Conservation (phyloP, 2,329 filamentous ascomycete species). For the Cercospora beticola region DNA sequence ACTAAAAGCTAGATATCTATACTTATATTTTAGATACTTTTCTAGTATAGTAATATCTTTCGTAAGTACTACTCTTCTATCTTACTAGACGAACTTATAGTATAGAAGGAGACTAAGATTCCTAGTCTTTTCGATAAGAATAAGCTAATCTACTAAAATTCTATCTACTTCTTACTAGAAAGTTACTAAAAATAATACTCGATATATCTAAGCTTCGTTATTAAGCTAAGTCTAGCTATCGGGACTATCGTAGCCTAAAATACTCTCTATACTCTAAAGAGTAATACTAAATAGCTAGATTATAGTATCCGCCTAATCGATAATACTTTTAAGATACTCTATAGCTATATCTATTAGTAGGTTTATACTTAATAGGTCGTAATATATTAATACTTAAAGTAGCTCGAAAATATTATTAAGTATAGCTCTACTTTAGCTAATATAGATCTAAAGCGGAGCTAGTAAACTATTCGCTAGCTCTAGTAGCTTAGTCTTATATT, state of each 20-base stretch:
- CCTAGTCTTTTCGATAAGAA: not conserved
- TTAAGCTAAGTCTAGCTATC: not conserved
- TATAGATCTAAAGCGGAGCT: not conserved
- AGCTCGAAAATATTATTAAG: not conserved
- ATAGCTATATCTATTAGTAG: not conserved
- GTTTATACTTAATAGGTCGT: not conserved
- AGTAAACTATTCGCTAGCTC: not conserved
- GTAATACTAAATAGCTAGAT: not conserved
- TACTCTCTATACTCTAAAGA: not conserved
- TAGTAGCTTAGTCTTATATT: not conserved
- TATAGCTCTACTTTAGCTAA: not conserved
- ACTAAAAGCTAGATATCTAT: not conserved
- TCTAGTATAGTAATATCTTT: not conserved
- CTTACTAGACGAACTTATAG: not conserved
- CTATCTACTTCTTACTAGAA: not conserved
- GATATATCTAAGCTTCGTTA: not conserved
- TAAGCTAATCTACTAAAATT: not conserved
- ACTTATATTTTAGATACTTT: not conserved
- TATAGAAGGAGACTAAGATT: not conserved
- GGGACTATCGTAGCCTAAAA: constrained; percentile 1
- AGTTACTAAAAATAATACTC: not conserved
- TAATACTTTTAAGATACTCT: not conserved
- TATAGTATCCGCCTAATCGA: not conserved
- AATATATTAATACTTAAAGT: not conserved
- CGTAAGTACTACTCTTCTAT: not conserved